Percentiles rank a stretch among this genome's conserved stretches.
Evolutionary conservation across 306 rosid species (phyloP).

Genomic region (Canavalia gladiata): DNA sequence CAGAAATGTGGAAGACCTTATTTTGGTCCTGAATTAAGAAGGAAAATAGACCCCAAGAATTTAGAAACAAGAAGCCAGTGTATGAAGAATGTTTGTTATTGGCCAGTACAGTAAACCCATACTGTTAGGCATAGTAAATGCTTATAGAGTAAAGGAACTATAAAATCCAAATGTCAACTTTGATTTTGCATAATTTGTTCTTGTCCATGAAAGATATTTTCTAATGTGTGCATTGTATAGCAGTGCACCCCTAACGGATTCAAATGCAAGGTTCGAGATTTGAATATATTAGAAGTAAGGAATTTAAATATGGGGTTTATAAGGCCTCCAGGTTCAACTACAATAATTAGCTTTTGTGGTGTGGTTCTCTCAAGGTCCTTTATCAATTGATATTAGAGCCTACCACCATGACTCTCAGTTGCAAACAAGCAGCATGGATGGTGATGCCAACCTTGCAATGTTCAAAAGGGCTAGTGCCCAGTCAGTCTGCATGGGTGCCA

Average conservation of each 20-base stretch:
- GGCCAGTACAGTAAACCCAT: constrained; percentile 24
- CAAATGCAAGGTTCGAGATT: not conserved
- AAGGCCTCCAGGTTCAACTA: too few relatives aligned
- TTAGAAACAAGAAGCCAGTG: constrained; percentile 32
- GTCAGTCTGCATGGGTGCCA: too few relatives aligned
- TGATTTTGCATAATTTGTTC: constrained; percentile 21
- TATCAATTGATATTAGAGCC: too few relatives aligned
- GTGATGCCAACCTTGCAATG: too few relatives aligned
- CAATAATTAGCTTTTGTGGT: too few relatives aligned
- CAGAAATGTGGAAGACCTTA: constrained; percentile 18
- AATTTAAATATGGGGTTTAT: too few relatives aligned
- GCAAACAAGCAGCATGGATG: too few relatives aligned
- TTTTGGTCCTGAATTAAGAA: constrained; percentile 8
- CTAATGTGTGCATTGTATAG: not conserved
- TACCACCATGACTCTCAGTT: too few relatives aligned
- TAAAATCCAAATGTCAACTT: constrained; percentile 23
- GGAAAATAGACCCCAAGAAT: constrained; percentile 8
- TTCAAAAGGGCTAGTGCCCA: too few relatives aligned
- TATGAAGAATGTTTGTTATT: constrained; percentile 18
- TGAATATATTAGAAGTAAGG: too few relatives aligned
- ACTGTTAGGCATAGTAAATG: constrained; percentile 28
- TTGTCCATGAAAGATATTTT: constrained; percentile 33
- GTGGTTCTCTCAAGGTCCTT: too few relatives aligned
- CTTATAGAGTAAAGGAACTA: constrained; percentile 9
- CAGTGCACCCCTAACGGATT: not conserved